Percentiles rank a stretch among this genome's conserved stretches.
Evolutionary conservation across 176 grass and related monocot genomes (phyloP).

Genomic region (Olyra latifolia): DNA sequence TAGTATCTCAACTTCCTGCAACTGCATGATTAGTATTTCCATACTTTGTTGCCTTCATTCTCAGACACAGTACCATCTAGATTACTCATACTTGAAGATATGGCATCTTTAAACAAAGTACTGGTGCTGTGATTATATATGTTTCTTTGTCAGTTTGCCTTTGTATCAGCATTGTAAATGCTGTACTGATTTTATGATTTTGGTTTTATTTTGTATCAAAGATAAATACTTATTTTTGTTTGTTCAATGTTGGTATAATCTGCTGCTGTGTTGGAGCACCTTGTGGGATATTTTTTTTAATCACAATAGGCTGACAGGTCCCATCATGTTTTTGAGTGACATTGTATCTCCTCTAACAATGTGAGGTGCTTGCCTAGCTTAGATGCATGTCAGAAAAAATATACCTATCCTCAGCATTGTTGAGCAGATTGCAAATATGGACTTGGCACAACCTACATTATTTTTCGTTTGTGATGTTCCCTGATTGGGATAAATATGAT

Average conservation of each 20-base stretch:
- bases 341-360: not conserved
- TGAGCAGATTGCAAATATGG: too few species aligned
- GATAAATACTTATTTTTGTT: not conserved
- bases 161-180: not conserved
- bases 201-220: not conserved
- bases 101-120: not conserved
- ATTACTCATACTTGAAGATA: not conserved
- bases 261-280: not conserved
- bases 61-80: not conserved
- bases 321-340: not conserved
- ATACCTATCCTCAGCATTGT: too few species aligned
- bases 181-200: not conserved
- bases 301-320: not conserved
- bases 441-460: not conserved
- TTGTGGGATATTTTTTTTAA: not conserved
- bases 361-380: not conserved
- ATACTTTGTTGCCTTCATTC: not conserved
- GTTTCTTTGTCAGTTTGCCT: slow-evolving; percentile 9
- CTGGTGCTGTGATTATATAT: not conserved
- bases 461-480: not conserved
- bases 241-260: not conserved
- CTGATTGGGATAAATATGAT: slow-evolving; percentile 10
- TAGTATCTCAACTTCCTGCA: not conserved
- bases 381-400: too few species aligned
- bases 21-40: not conserved